Evolutionary conservation across 2,329 filamentous ascomycete genomes (phyloP).

Genomic region (Rhynchosporium graminicola): DNA sequence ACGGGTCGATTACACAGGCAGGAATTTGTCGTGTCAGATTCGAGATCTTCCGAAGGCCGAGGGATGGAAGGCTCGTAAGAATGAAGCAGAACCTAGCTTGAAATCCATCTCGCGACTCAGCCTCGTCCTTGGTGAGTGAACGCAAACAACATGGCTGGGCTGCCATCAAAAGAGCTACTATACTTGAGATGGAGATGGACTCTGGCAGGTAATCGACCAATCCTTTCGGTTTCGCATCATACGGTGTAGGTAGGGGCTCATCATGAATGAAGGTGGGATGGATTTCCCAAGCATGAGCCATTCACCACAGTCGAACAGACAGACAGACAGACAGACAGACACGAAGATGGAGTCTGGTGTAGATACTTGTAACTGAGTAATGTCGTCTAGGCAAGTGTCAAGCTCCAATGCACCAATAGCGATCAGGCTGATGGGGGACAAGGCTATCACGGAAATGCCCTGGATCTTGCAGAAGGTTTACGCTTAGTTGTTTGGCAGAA

Average conservation of each 20-base stretch:
- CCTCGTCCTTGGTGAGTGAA: not conserved
- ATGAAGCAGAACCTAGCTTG: no score
- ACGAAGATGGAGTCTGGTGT: not conserved
- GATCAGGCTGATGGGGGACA: not conserved
- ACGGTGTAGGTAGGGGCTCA: no score
- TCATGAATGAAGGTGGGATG: not conserved
- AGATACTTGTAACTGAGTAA: not conserved
- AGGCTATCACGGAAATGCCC: not conserved
- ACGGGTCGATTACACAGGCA: constrained; percentile 14
- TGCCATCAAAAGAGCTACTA: no score
- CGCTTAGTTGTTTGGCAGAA: not conserved
- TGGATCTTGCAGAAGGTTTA: constrained; percentile 4
- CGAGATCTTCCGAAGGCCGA: not conserved
- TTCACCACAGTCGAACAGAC: no score
- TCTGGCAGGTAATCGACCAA: no score
- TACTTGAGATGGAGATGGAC: no score
- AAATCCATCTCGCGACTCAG: not conserved
- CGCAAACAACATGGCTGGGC: no score
- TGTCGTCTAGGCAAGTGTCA: not conserved
- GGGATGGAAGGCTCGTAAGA: no score
- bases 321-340: no score
- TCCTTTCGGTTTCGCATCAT: not conserved
- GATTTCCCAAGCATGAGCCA: not conserved
- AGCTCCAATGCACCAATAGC: not conserved
- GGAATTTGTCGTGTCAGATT: not conserved